Base-by-base conservation (phyloP, 495 filamentous ascomycete genomes). In the Haplographium delicatum region DNA sequence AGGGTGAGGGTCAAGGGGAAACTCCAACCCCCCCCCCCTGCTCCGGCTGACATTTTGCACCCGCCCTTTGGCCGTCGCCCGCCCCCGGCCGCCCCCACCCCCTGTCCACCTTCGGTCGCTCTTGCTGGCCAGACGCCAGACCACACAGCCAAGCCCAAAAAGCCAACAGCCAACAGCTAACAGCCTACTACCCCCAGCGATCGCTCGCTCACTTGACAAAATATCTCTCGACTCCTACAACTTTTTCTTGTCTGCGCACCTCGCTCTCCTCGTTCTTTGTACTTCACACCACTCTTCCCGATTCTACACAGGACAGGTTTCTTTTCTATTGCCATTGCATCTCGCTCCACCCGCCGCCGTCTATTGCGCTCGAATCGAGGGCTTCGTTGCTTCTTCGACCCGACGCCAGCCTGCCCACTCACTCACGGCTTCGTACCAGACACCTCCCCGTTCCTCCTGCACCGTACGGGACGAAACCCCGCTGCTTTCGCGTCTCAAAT, bases 401-500 rank as follows among this genome's bases (percentile, higher is more conserved):
- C 42, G 43, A 11, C 34, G n/a, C 40, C 22, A 25, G 28, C 30
- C 33, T 38, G 5, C 11, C 22, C 20, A 30, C 40, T 23, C 31
- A 31, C 33, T 31, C 25, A 19, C 44, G 19, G 5, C 28, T 9
- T 16, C 23, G 27, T 19, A 10, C 35, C 30, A n/a, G 10, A 15
- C 47, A 31, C n/a, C 47, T 28, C 20, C 15, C 28, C 11, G 19
- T 15, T 18, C 40, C 20, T 16, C 33, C 47, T 30, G 2, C 15
- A 6, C 47, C 23, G n/a, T 37, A 18, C 16, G 8, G 15, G 23
- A 24, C 44, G 15, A 34, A 35, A 47, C 51, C 51, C 51, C 51
- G 44, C 51, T 49, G 46, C 46, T 49, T 49, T 49, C 51, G 51
- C 43, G 44, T 47, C 44, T 47, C 47, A 53, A 24, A 44, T 44